These are phyloP conservation scores for Coniochaeta ligniaria DNA, from an alignment of 2,329 filamentous ascomycete genomes.

Conservation along the genomic window DNA sequence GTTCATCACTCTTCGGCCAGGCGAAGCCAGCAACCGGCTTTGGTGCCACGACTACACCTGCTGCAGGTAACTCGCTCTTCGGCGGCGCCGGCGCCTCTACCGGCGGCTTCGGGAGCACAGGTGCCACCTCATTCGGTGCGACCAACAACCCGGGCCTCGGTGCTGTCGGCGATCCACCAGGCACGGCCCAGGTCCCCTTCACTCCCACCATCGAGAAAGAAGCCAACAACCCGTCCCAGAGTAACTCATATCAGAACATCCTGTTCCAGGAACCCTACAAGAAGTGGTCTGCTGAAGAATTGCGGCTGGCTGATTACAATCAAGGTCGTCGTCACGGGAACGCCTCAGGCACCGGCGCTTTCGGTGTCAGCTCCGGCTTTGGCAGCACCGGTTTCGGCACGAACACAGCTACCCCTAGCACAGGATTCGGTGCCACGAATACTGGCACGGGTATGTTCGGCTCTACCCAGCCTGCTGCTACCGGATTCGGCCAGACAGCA, in stretches of 20 bases:
- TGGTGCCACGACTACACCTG: slow-evolving; percentile 23
- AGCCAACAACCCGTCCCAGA: slow-evolving; percentile 39
- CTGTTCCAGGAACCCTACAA: slow-evolving; percentile 73
- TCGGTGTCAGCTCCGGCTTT: slow-evolving; percentile 56
- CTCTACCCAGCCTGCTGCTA: slow-evolving; percentile 28
- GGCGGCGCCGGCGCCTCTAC: slow-evolving; percentile 29
- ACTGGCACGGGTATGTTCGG: slow-evolving; percentile 31
- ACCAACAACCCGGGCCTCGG: slow-evolving; percentile 43
- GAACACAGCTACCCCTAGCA: slow-evolving; percentile 9
- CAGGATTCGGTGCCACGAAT: slow-evolving; percentile 15
- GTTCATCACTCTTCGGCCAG: slow-evolving; percentile 41
- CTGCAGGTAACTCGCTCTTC: slow-evolving; percentile 36
- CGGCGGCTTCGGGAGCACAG: slow-evolving; percentile 32
- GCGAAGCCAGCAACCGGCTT: slow-evolving; percentile 37
- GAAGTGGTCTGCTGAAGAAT: slow-evolving; percentile 84
- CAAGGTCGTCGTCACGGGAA: slow-evolving; percentile 82
- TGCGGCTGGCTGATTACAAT: slow-evolving; percentile 79
- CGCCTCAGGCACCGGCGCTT: slow-evolving; percentile 74
- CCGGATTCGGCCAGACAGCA: slow-evolving; percentile 36
- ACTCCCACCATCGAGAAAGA: slow-evolving; percentile 69
- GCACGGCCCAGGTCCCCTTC: slow-evolving; percentile 66
- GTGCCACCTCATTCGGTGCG: slow-evolving; percentile 27
- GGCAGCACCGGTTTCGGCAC: slow-evolving; percentile 35
- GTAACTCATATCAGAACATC: slow-evolving; percentile 70
- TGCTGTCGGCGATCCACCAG: slow-evolving; percentile 52